phyloP scores from a whole-genome alignment of 495 filamentous ascomycete species.

The Sporormia fimetaria region DNA sequence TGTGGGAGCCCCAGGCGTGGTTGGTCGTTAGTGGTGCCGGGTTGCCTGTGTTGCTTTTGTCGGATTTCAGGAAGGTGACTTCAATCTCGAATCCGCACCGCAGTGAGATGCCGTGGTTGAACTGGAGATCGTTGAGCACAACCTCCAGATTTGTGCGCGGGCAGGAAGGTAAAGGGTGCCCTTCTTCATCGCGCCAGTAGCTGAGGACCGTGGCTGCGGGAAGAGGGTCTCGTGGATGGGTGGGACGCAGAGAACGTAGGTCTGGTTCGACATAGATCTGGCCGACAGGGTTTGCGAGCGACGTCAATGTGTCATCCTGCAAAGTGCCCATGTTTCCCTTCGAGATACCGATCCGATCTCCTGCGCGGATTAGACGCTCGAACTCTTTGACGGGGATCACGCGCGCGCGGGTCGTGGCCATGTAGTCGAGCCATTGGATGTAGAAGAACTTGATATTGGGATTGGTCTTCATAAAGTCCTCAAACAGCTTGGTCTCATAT shows the following conservation, averaged over 20 bases:
- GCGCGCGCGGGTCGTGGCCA: constrained; percentile 53
- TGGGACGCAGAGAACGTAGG: constrained; percentile 26
- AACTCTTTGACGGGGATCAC: constrained; percentile 61
- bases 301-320: constrained; percentile 30
- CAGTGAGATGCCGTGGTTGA: constrained; percentile 39
- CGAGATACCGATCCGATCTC: constrained; percentile 29
- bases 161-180: constrained; percentile 41
- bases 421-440: constrained; percentile 74
- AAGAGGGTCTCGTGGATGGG: constrained; percentile 22
- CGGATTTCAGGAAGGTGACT: constrained; percentile 52
- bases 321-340: constrained; percentile 31
- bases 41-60: constrained; percentile 23
- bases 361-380: constrained; percentile 42
- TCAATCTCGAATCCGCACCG: constrained; percentile 76
- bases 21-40: constrained; percentile 30
- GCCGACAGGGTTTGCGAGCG: constrained; percentile 46
- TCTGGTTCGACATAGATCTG: constrained; percentile 36
- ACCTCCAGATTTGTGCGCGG: constrained; percentile 35
- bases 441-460: constrained; percentile 46
- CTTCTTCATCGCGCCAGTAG: constrained; percentile 49
- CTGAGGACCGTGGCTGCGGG: constrained; percentile 31
- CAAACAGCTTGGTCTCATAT: constrained; percentile 19
- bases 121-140: constrained; percentile 23
- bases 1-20: constrained; percentile 54
- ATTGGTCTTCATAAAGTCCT: constrained; percentile 27